phyloP scores from a whole-genome alignment of 306 rosid genomes.

The Malus sylvestris region DNA sequence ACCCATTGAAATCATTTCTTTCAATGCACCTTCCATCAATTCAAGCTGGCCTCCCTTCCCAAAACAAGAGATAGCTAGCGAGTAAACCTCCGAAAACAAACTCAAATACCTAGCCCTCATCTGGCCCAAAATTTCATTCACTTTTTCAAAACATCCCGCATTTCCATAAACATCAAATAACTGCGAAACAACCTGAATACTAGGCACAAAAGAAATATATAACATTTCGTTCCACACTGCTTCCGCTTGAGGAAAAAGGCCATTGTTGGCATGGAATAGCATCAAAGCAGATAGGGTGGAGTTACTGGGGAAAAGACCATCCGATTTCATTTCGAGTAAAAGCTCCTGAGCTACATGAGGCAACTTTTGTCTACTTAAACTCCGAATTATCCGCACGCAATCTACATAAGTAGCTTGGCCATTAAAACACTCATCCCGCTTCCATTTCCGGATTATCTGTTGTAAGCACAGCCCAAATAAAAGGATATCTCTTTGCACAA shows the following conservation, averaged over 20 bases:
- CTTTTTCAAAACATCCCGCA: conserved; percentile 25
- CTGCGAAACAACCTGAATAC: conserved; percentile 37
- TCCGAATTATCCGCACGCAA: no score
- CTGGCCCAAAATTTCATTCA: conserved; percentile 34
- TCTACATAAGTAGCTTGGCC: no score
- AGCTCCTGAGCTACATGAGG: no score
- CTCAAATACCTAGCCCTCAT: conserved; percentile 31
- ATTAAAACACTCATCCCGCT: no score
- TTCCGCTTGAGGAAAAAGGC: conserved; percentile 39
- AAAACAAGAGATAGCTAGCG: conserved; percentile 65
- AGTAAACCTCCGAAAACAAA: conserved; percentile 50
- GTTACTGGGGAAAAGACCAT: no score
- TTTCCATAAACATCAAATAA: conserved; percentile 44
- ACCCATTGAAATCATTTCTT: conserved; percentile 60
- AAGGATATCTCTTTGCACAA: no score
- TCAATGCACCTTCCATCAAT: conserved; percentile 62
- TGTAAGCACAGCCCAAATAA: no score
- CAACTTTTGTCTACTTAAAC: no score
- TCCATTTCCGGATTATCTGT: no score
- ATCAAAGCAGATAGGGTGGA: conserved; percentile 37
- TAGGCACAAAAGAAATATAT: conserved; percentile 49
- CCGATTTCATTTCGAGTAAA: no score
- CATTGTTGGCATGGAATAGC: conserved; percentile 40
- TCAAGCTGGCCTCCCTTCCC: conserved; percentile 65
- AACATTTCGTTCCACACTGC: conserved; percentile 52